Evolutionary conservation across 768 basidiomycete species (phyloP), one percentile per base, ranked within the genome.

Genomic region (Podaxis rugospora): DNA sequence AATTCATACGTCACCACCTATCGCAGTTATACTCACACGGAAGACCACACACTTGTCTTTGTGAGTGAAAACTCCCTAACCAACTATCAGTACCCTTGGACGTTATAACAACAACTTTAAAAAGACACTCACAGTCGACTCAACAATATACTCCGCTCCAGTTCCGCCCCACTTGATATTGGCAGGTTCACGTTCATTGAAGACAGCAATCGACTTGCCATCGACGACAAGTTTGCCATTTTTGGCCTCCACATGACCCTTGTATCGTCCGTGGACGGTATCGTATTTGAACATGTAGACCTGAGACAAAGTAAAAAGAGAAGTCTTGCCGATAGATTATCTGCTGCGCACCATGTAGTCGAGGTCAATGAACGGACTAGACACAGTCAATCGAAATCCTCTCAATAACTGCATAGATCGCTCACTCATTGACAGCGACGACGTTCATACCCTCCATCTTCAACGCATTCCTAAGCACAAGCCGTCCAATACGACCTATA

Each of bases 261-360:
- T 86, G 83, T 86, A 97, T 70, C 84, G 83, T 25, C 92, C 88
- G 75, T 94, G 91, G 55, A 91, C 88, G 55, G 90, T 87, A 73
- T 94, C 92, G 71, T 85, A 93, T 79, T 92, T 93, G 88, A 95
- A 94, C 90, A 95, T 92, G 82, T 95, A 95, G 66, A 91, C 87
- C 90, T 92, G 47, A 3, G 42, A 4, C 27, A n/a, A 4, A 23
- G 32, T 50, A 37, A 44, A n/a, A 16, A 40, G 11, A 7, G 7
- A 32, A 32, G 32, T 32, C 14, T 1, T 5, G 4, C 11, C 39
- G 4, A n/a, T n/a, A 4, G 5, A 16, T n/a, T 3, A n/a, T 16
- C 16, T 4, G 13, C 6, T 44, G 42, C 42, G 18, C 61, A 88
- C 95, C 94, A 97, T 95, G 83, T 97, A 97, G 0, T 88, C 84